Conservation (phyloP, 257 asterid genomes). For the Nicotiana tomentosiformis region DNA sequence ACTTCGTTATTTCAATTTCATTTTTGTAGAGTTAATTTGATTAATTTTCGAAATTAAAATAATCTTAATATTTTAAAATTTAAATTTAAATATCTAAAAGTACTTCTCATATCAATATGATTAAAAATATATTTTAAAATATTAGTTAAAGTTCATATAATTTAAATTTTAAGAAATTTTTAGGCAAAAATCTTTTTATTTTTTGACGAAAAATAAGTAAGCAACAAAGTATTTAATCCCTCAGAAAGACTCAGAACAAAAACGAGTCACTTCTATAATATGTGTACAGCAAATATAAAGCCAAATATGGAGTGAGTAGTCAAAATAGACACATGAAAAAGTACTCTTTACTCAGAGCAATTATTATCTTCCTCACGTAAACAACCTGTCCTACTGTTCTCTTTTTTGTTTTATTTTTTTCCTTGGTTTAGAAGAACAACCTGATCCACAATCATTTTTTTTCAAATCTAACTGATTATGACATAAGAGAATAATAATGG, state of each 20-base stretch:
- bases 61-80: no score
- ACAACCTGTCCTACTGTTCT: background rate
- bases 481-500: background rate
- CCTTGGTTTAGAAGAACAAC: background rate
- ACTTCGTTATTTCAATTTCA: no score
- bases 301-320: slow-evolving; percentile 21
- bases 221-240: no score
- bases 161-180: no score
- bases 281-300: slow-evolving; percentile 12
- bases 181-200: no score
- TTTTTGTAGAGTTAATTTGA: no score
- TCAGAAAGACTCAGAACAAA: background rate
- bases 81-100: no score
- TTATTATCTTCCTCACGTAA: slow-evolving; percentile 15
- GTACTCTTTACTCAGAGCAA: slow-evolving; percentile 23
- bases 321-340: slow-evolving; percentile 31
- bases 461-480: background rate
- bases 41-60: no score
- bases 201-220: no score
- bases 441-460: background rate
- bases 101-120: no score
- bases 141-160: no score
- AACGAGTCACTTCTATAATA: background rate
- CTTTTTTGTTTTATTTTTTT: background rate
- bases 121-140: no score